These are phyloP conservation scores for Neopestalotiopsis rosae DNA, from an alignment of 2,329 filamentous ascomycete species.

Conservation along the genomic window DNA sequence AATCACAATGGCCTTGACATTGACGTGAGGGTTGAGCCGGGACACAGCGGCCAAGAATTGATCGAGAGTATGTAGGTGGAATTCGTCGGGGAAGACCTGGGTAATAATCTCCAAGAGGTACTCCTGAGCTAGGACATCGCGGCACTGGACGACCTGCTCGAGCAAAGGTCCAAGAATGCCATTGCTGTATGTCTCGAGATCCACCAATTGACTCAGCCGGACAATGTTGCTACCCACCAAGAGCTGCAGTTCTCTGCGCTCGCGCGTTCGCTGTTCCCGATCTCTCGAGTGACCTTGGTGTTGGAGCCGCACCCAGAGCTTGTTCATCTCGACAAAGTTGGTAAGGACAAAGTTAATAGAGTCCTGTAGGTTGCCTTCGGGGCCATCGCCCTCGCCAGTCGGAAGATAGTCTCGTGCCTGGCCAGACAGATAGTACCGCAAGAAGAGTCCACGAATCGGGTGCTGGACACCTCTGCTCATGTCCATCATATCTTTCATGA, in stretches of 20 bases:
- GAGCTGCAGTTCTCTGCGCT: conserved; percentile 92
- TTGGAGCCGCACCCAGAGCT: conserved; percentile 96
- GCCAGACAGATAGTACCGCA: conserved; percentile 94
- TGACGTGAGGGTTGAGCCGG: conserved; percentile 92
- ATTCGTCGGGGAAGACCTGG: conserved; percentile 98
- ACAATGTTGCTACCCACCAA: conserved; percentile 97
- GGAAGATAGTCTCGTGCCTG: conserved; percentile 92
- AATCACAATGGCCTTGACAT: conserved; percentile 97
- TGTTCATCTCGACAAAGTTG: conserved; percentile 99
- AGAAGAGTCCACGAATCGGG: conserved; percentile 90
- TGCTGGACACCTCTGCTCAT: conserved; percentile 99
- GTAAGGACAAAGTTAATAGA: conserved; percentile 98
- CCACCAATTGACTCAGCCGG: conserved; percentile 91
- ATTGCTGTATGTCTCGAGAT: conserved; percentile 91
- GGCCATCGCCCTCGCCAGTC: conserved; percentile 81
- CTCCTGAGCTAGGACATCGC: conserved; percentile 95
- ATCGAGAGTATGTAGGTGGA: conserved; percentile 94
- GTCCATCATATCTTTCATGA: conserved; percentile 99
- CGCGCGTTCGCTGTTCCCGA: conserved; percentile 89
- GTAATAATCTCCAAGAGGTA: conserved; percentile 98
- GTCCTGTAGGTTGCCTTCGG: conserved; percentile 94
- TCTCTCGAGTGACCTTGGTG: conserved; percentile 97
- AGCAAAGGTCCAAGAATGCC: conserved; percentile 86
- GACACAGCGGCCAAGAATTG: conserved; percentile 94
- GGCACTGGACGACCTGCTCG: conserved; percentile 97